Evolutionary conservation across 371 early-diverging fungal species (phyloP).

Genomic region (Circinella umbellata): DNA sequence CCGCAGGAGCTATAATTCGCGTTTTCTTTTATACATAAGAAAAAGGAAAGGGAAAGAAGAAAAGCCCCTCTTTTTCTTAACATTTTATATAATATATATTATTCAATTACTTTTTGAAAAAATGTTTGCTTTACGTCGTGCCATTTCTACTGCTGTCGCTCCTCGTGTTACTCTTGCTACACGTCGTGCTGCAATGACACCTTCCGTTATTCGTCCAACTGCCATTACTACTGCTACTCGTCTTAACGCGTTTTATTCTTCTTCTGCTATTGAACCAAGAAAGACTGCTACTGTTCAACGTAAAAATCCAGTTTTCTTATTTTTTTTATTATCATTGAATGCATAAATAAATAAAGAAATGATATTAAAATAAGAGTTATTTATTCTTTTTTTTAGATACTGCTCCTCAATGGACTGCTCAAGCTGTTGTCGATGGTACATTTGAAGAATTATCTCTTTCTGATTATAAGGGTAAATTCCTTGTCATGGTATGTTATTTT

Average conservation of each 20-base stretch:
- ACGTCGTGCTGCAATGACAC: not conserved
- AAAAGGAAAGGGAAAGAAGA: too few relatives aligned
- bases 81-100: too few relatives aligned
- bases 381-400: conserved; percentile 37
- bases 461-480: conserved; percentile 83
- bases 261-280: conserved; percentile 11
- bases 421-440: conserved; percentile 72
- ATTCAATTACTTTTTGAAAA: not conserved
- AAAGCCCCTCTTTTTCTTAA: too few relatives aligned
- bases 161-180: conserved; percentile 12
- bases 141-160: conserved; percentile 5
- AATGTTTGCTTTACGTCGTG: conserved; percentile 9
- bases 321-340: not conserved
- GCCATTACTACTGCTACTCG: conserved; percentile 2
- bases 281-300: conserved; percentile 27
- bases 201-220: conserved; percentile 10
- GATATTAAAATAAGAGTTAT: not conserved
- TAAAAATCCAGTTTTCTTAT: not conserved
- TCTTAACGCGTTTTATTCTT: conserved; percentile 2
- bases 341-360: not conserved
- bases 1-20: too few relatives aligned
- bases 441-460: conserved; percentile 78
- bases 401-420: conserved; percentile 77
- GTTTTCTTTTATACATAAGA: too few relatives aligned
- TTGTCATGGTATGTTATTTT: conserved; percentile 34